A percentile compares a stretch with the other conserved stretches of the same genome.
Evolutionary conservation across 2,329 filamentous ascomycete genomes (phyloP).

Genomic region (Clathrospora elynae): DNA sequence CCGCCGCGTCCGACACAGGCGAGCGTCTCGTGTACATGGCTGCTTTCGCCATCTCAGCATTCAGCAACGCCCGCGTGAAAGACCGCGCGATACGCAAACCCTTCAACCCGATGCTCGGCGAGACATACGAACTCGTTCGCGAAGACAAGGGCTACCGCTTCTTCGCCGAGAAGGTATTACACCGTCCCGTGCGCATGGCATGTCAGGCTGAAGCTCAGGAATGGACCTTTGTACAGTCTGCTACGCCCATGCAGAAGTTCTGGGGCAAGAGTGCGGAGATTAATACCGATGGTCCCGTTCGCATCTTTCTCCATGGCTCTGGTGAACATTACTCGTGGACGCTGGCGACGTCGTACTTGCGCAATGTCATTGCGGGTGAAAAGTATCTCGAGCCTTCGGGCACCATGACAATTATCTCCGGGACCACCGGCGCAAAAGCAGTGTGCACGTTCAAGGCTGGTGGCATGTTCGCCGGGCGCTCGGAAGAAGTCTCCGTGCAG

Average conservation of each 20-base stretch:
- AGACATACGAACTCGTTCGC: slow-evolving; percentile 91
- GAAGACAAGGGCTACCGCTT: slow-evolving; percentile 87
- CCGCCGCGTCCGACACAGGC: slow-evolving; percentile 58
- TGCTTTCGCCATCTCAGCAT: slow-evolving; percentile 87
- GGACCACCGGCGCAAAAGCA: slow-evolving; percentile 81
- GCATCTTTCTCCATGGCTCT: slow-evolving; percentile 73
- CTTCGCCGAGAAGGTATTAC: slow-evolving; percentile 92
- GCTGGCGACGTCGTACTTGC: slow-evolving; percentile 84
- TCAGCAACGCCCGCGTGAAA: slow-evolving; percentile 80
- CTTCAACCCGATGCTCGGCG: slow-evolving; percentile 94
- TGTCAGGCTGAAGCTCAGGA: slow-evolving; percentile 85
- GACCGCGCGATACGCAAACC: slow-evolving; percentile 94
- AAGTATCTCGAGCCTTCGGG: slow-evolving; percentile 97
- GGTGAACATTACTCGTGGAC: slow-evolving; percentile 90
- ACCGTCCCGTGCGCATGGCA: slow-evolving; percentile 88
- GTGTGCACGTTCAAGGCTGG: slow-evolving; percentile 90
- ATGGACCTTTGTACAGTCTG: slow-evolving; percentile 88
- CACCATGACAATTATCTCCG: slow-evolving; percentile 83
- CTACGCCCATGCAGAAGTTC: slow-evolving; percentile 92
- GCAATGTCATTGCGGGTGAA: slow-evolving; percentile 96
- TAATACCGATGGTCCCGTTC: slow-evolving; percentile 85
- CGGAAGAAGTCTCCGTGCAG: slow-evolving; percentile 84
- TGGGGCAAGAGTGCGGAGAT: slow-evolving; percentile 98
- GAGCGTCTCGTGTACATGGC: slow-evolving; percentile 84
- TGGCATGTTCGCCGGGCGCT: slow-evolving; percentile 95